Evolutionary conservation across 192 early-diverging fungal genomes (phyloP), one percentile per base, ranked within the genome.

Genomic region (Pecoramyces ruminantium): DNA sequence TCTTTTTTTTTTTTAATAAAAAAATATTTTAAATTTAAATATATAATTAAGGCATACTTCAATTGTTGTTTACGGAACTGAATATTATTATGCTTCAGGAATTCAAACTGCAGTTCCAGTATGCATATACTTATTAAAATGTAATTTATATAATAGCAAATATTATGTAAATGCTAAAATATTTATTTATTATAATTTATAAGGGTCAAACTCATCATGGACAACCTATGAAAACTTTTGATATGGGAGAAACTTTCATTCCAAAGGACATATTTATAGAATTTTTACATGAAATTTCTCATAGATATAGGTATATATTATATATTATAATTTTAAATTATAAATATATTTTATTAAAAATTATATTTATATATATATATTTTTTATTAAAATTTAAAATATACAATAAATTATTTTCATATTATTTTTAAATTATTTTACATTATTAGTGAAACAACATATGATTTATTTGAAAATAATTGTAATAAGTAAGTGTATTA

Each of bases 391-490:
- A n/a, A n/a, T n/a, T n/a, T n/a, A n/a, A n/a, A n/a, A n/a, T n/a
- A n/a, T n/a, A n/a, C n/a, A n/a, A n/a, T n/a, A n/a, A n/a, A n/a
- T n/a, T n/a, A n/a, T n/a, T n/a, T n/a, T n/a, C n/a, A n/a, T n/a
- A n/a, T n/a, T n/a, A n/a, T n/a, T n/a, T n/a, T n/a, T n/a, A n/a
- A n/a, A 34, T 34, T 34, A 34, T 34, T 34, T 39, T 13, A 77
- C 4, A 30, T 9, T 18, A 12, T 28, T 38, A 86, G 84, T 21
- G 88, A 92, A 2, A 93, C 93, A 30, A 90, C 91, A 77, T 96
- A 96, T 83, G 94, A 96, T 86, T 82, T 96, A 34, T 86, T 96
- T 29, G 91, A 96, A 81, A 92, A 94, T 84, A 97, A 97, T 85
- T 97, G 95, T 88, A 97, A 84, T 78, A 67, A n/a, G 29, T 67